Percentiles rank a stretch among this genome's conserved stretches.
Evolutionary conservation across 2,329 filamentous ascomycete species (phyloP).

Genomic region (Biscogniauxia mediterranea): DNA sequence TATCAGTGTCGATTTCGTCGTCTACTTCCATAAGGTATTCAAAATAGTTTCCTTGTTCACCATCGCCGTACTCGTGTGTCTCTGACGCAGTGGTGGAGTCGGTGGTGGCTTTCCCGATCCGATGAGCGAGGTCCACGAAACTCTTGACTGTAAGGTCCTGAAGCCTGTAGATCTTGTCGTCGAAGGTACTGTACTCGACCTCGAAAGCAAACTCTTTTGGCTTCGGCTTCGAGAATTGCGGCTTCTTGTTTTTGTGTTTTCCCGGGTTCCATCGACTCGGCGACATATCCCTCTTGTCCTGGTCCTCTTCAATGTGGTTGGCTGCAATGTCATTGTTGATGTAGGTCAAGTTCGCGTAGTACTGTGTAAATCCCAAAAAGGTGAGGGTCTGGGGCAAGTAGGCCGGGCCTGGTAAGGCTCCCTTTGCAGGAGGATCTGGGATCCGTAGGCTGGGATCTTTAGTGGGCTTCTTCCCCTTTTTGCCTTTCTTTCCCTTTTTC

Average conservation of each 20-base stretch:
- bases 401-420: constrained; percentile 76
- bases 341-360: constrained; percentile 88
- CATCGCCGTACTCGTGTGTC: not conserved
- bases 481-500: constrained; percentile 46
- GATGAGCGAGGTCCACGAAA: constrained; percentile 74
- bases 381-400: constrained; percentile 85
- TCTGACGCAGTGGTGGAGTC: constrained; percentile 20
- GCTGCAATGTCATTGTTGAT: constrained; percentile 71
- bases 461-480: constrained; percentile 45
- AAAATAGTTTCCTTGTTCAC: constrained; percentile 10
- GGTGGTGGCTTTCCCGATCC: constrained; percentile 61
- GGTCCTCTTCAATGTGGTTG: constrained; percentile 28
- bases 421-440: constrained; percentile 71
- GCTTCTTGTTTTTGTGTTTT: constrained; percentile 60
- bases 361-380: constrained; percentile 79
- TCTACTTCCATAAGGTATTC: constrained; percentile 31
- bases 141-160: constrained; percentile 82
- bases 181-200: constrained; percentile 81
- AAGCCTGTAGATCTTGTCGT: constrained; percentile 72
- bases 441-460: constrained; percentile 61
- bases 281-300: constrained; percentile 31
- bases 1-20: constrained; percentile 24
- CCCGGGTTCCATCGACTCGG: constrained; percentile 59
- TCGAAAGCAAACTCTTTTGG: constrained; percentile 70
- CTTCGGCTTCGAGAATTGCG: constrained; percentile 50